Percentiles rank a stretch among this genome's conserved stretches.
phyloP scores from a whole-genome alignment of 257 asterid genomes.

The Nicotiana paniculata region DNA sequence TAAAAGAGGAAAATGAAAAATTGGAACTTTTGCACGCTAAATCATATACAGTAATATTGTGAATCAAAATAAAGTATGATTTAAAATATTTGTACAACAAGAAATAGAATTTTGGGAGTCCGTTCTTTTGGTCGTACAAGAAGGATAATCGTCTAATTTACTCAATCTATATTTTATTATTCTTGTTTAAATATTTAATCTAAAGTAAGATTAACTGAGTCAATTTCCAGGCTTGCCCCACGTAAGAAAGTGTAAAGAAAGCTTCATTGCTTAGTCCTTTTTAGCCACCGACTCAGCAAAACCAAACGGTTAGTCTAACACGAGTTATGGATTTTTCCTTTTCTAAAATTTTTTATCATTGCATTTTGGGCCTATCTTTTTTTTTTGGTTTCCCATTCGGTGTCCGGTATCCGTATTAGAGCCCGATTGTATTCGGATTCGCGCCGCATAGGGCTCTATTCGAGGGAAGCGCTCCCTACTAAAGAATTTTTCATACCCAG shows the following conservation, averaged over 20 bases:
- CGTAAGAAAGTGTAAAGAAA: not conserved
- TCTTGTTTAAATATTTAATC: not conserved
- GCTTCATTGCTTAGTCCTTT: not conserved
- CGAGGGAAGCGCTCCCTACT: too few species aligned
- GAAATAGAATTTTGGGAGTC: not conserved
- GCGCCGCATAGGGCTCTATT: too few species aligned
- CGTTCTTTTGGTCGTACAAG: not conserved
- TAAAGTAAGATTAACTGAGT: not conserved
- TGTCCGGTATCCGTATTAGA: too few species aligned
- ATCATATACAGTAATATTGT: not conserved
- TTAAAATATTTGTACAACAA: not conserved
- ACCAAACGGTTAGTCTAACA: too few species aligned
- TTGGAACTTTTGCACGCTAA: not conserved
- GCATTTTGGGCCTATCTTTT: conserved; percentile 7
- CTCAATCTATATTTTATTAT: not conserved
- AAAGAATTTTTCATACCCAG: too few species aligned
- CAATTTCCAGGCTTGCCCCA: not conserved
- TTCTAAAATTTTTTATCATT: too few species aligned
- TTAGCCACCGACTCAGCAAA: conserved; percentile 5
- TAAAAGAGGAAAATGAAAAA: not conserved
- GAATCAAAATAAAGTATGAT: not conserved
- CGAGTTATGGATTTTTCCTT: too few species aligned
- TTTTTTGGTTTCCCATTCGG: too few species aligned
- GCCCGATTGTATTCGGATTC: too few species aligned
- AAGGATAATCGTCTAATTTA: not conserved